Base-by-base conservation (phyloP, 257 asterid species). In the Prunella vulgaris region DNA sequence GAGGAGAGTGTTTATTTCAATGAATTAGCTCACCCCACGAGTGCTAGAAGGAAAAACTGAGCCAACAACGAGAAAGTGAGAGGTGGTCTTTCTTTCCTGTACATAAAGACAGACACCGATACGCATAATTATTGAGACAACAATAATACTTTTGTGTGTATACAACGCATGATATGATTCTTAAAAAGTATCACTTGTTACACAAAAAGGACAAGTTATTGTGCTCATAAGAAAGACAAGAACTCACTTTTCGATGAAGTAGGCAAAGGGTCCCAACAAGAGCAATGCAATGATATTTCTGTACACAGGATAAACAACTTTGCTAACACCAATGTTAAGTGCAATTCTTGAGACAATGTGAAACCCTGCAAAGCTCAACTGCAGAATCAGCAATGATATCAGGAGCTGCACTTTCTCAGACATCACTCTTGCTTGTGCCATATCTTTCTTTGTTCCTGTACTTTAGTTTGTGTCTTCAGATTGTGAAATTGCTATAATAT, bases 331-430 rank as follows among this genome's bases (percentile, higher is more conserved):
- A 64, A 92, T 81, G 80, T 90, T 85, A 0, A 92, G 87, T 46
- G 97, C 97, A 64, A 88, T 89, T 63, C 98, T 85, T 2, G 97
- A 86, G 10, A 90, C 98, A 70, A 92, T 90, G 66, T 88, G 96
- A 68, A 88, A 90, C 10, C 96, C 98, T 73, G 98, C 94, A 73
- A 72, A 92, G 75, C 97, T 84, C 0, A 92, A 74, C 81, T 92
- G 97, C 86, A 92, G 68, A 68, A 75, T 62, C 48, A 92, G 81
- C 88, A 90, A 54, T 65, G 96, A 90, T 33, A 79, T 2, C 37
- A 88, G 72, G 63, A 90, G 95, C 76, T 86, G 85, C 77, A 84
- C 76, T 77, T 84, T 88, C 73, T 77, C 87, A 51, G 92, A 74
- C 24, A 67, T 69, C n/a, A 64, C 40, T 48, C 73, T 77, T 61